Evolutionary conservation across 2,329 filamentous ascomycete species (phyloP).

Genomic region (Stagonosporopsis cucurbitacearum): DNA sequence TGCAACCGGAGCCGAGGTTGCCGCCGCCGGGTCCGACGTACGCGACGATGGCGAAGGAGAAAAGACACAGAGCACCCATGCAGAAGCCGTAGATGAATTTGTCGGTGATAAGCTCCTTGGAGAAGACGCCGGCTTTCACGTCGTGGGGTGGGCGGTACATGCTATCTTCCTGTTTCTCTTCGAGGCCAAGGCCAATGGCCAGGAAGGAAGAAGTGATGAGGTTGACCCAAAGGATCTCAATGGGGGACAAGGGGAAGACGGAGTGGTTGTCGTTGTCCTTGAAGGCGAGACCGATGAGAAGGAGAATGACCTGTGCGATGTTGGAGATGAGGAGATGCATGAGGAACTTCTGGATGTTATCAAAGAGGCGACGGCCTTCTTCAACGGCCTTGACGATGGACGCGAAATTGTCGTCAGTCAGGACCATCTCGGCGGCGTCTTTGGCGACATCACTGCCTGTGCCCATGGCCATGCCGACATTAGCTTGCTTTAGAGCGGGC

Average conservation of each 20-base stretch:
- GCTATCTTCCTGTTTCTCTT: slow-evolving; percentile 55
- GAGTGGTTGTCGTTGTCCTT: slow-evolving; percentile 53
- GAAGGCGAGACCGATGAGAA: slow-evolving; percentile 56
- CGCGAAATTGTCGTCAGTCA: slow-evolving; percentile 52
- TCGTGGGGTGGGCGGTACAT: slow-evolving; percentile 56
- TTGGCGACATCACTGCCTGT: slow-evolving; percentile 51
- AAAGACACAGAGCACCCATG: slow-evolving; percentile 55
- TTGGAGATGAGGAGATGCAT: slow-evolving; percentile 58
- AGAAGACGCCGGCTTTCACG: slow-evolving; percentile 54
- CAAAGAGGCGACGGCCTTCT: slow-evolving; percentile 50
- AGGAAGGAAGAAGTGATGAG: slow-evolving; percentile 57
- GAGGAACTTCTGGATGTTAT: slow-evolving; percentile 55
- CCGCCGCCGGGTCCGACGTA: slow-evolving; percentile 52
- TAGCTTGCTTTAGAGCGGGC: slow-evolving; percentile 49
- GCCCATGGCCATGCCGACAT: slow-evolving; percentile 54
- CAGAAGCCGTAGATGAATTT: slow-evolving; percentile 58
- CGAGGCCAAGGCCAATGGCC: slow-evolving; percentile 55
- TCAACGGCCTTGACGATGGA: slow-evolving; percentile 52
- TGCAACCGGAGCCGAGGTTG: slow-evolving; percentile 53
- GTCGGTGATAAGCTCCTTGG: slow-evolving; percentile 54
- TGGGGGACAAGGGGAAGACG: slow-evolving; percentile 54
- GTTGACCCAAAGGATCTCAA: slow-evolving; percentile 58
- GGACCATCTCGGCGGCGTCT: slow-evolving; percentile 51
- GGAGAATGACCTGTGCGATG: slow-evolving; percentile 56
- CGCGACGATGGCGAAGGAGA: slow-evolving; percentile 53